Percentiles rank a stretch among this genome's conserved stretches.
Conservation (phyloP, 352 stramenopile genomes). For the Phytophthora sp. region DNA sequence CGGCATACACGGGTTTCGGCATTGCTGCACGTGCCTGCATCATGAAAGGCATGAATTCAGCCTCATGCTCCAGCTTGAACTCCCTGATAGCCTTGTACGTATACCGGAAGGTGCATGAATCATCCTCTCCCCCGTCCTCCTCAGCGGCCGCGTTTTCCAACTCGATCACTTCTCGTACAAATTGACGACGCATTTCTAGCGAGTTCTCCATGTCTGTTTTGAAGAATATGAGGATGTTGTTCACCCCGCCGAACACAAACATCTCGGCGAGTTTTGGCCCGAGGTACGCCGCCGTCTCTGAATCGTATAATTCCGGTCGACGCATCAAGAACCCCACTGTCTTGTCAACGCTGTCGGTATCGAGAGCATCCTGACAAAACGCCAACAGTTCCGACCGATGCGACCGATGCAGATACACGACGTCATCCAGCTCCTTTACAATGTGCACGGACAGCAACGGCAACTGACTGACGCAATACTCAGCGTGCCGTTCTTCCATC, state of each 20-base stretch:
- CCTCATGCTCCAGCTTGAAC: slow-evolving; percentile 69
- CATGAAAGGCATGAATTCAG: slow-evolving; percentile 72
- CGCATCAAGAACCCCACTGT: slow-evolving; percentile 66
- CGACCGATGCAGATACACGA: slow-evolving; percentile 55
- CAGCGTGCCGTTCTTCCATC: slow-evolving; percentile 50
- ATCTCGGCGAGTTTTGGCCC: slow-evolving; percentile 69
- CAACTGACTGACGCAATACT: slow-evolving; percentile 66
- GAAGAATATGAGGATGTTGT: slow-evolving; percentile 65
- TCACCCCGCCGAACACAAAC: slow-evolving; percentile 54
- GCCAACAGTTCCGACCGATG: slow-evolving; percentile 51
- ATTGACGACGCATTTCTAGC: slow-evolving; percentile 56
- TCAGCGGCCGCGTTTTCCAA: slow-evolving; percentile 46
- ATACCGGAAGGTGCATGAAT: slow-evolving; percentile 33
- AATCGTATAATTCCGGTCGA: slow-evolving; percentile 55
- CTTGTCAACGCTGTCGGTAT: slow-evolving; percentile 75
- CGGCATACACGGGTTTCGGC: slow-evolving; percentile 37
- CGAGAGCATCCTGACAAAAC: slow-evolving; percentile 65
- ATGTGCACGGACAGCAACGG: slow-evolving; percentile 67
- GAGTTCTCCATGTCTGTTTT: slow-evolving; percentile 58
- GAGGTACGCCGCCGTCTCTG: slow-evolving; percentile 48
- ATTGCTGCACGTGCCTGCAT: slow-evolving; percentile 39
- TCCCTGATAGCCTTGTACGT: slow-evolving; percentile 60
- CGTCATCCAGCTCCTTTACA: slow-evolving; percentile 74
- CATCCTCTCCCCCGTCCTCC: slow-evolving; percentile 38
- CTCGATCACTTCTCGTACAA: slow-evolving; percentile 75